Base-by-base conservation (phyloP, 345 rosid species). In the Eucalyptus regnans region DNA sequence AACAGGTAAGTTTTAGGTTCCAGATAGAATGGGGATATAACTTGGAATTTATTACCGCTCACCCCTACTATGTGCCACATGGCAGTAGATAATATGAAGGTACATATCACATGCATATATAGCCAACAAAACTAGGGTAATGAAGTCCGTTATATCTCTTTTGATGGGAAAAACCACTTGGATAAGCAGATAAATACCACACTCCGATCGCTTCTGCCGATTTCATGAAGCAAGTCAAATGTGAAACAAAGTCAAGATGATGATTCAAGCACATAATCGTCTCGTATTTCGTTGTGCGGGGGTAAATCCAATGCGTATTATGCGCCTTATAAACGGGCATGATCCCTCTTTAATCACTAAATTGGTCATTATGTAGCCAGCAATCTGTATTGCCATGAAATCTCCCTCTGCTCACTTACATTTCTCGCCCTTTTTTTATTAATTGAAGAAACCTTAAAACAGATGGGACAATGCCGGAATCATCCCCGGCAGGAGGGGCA, bases 1-100 rank as follows among this genome's bases (percentile, higher is more conserved):
- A 4, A 52, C 1, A 52, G 3, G 9, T 1, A 52, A 22, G 9
- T 52, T 52, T 2, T 0, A 18, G 2, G 0, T 3, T 17, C 0
- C 23, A 7, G 33, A 17, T 17, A 7, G 8, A 17, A 52, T 1
- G 3, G 17, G 56, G 2, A 18, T 52, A 52, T 4, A 52, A 18
- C 56, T 0, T 52, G 4, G 4, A 52, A 52, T 17, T 8, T 52
- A 52, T 44, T 0, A 52, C 23, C 3, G 10, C 58, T 18, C 0
- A 0, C 58, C 58, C 58, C 1, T 52, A 52, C 1, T 18, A 18
- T 18, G 46, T 44, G 56, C 11, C 27, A 56, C 27, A 2, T 23
- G 27, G 27, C 62, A 8, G 4, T 2, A 23, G 5, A 22, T 12
- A 9, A 23, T 23, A 22, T 0, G 12, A 22, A 23, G 62, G 29